Percentiles rank a stretch among this genome's conserved stretches.
Evolutionary conservation across 331 rosid species (phyloP).

Genomic region (Saraca asoca): DNA sequence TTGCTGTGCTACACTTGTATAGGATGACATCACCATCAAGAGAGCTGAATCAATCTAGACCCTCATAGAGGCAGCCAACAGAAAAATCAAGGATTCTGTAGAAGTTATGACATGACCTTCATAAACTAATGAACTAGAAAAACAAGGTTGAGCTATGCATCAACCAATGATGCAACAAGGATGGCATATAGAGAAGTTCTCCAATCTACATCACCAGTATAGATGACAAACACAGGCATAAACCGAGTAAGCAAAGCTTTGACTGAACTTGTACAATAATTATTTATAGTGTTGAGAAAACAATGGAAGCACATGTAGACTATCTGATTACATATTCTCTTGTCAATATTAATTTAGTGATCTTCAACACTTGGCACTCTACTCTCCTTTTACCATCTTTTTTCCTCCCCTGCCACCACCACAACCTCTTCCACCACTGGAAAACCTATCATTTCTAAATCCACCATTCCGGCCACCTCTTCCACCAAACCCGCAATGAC

Average conservation of each 20-base stretch:
- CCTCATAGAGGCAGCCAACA: background rate
- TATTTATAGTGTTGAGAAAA: background rate
- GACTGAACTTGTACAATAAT: constrained; percentile 11
- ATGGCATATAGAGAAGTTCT: background rate
- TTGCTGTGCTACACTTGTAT: constrained; percentile 2
- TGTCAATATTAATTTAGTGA: too few relatives aligned
- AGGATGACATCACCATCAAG: background rate
- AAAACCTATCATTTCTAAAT: background rate
- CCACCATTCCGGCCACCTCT: background rate
- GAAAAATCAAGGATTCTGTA: constrained; percentile 15
- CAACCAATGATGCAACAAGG: background rate
- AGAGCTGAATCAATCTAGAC: too few relatives aligned
- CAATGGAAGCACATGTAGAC: too few relatives aligned
- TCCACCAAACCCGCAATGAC: constrained; percentile 43
- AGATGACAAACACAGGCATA: background rate
- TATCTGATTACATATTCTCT: too few relatives aligned
- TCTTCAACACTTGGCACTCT: background rate
- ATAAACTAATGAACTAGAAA: too few relatives aligned
- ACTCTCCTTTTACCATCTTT: constrained; percentile 37
- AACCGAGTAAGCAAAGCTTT: constrained; percentile 3
- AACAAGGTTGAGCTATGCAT: background rate
- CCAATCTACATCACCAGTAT: too few relatives aligned
- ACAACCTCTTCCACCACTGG: constrained; percentile 47
- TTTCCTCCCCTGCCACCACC: constrained; percentile 35
- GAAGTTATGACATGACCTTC: background rate